These are phyloP conservation scores for Pseudogymnoascus sp. DNA, from an alignment of 2,329 filamentous ascomycete genomes.

Conservation along the genomic window DNA sequence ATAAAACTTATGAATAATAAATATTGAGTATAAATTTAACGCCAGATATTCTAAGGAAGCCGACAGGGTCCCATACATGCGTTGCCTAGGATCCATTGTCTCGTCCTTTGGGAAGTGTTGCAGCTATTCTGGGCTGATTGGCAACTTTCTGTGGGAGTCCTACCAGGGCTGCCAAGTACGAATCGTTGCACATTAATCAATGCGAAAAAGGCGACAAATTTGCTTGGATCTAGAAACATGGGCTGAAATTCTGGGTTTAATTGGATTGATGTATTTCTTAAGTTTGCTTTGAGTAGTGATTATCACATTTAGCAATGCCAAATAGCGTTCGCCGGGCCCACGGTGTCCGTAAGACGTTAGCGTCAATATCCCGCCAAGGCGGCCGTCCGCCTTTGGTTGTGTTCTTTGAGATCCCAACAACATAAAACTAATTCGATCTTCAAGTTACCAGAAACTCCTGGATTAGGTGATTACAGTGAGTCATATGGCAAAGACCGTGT, in stretches of 20 bases:
- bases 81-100: too few relatives aligned
- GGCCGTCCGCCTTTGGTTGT: not conserved
- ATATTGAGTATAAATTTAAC: not conserved
- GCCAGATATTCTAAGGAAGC: too few relatives aligned
- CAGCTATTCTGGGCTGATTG: too few relatives aligned
- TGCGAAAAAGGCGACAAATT: not conserved
- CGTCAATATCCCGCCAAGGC: not conserved
- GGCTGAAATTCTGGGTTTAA: not conserved
- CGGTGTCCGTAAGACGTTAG: not conserved
- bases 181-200: too few relatives aligned
- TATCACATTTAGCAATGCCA: not conserved
- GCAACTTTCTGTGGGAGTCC: too few relatives aligned
- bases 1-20: not conserved
- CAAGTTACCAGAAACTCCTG: not conserved
- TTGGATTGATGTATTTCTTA: not conserved
- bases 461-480: not conserved
- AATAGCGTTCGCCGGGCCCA: not conserved
- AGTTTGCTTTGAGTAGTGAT: not conserved
- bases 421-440: not conserved
- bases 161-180: too few relatives aligned
- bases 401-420: not conserved
- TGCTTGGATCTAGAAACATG: not conserved
- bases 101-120: too few relatives aligned
- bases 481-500: not conserved
- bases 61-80: too few relatives aligned